Evolutionary conservation across 345 rosid species (phyloP).

Genomic region (Hypericum androsaemum): DNA sequence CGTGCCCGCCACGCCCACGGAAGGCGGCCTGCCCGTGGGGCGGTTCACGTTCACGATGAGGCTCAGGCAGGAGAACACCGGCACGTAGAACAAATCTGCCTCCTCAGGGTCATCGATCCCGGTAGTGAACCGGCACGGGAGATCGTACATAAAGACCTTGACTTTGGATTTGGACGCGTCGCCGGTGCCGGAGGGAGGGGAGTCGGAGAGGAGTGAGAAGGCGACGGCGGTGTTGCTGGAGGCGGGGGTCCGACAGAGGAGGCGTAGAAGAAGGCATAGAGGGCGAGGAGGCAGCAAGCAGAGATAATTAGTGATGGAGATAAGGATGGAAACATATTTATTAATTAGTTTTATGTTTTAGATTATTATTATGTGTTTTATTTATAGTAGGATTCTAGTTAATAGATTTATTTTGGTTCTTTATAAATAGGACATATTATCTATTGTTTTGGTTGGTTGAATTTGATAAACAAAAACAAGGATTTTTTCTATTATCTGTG

Average conservation of each 20-base stretch:
- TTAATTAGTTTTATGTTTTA: too few species aligned
- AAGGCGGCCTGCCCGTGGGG: conserved; percentile 10
- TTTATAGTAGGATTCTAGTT: too few species aligned
- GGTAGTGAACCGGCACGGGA: conserved; percentile 66
- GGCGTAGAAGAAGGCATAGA: conserved; percentile 55
- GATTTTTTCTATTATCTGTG: too few species aligned
- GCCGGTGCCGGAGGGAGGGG: conserved; percentile 5
- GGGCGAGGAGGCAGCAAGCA: conserved; percentile 39
- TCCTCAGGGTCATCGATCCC: conserved; percentile 68
- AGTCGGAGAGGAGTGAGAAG: conserved; percentile 14
- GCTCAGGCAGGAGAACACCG: conserved; percentile 83
- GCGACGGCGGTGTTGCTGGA: conserved; percentile 27
- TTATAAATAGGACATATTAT: too few species aligned
- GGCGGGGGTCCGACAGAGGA: conserved; percentile 48
- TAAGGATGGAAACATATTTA: too few species aligned
- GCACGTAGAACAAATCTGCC: conserved; percentile 82
- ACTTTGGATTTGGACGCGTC: conserved; percentile 25
- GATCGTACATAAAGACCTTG: conserved; percentile 69
- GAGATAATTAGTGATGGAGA: conserved; percentile 32
- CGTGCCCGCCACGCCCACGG: conserved; percentile 11
- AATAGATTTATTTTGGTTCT: too few species aligned
- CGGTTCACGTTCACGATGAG: conserved; percentile 51
- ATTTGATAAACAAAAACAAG: too few species aligned
- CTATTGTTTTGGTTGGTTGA: too few species aligned
- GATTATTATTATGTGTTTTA: too few species aligned